These are phyloP conservation scores for Citrus hindsii DNA, from an alignment of 345 rosid species.

Conservation along the genomic window DNA sequence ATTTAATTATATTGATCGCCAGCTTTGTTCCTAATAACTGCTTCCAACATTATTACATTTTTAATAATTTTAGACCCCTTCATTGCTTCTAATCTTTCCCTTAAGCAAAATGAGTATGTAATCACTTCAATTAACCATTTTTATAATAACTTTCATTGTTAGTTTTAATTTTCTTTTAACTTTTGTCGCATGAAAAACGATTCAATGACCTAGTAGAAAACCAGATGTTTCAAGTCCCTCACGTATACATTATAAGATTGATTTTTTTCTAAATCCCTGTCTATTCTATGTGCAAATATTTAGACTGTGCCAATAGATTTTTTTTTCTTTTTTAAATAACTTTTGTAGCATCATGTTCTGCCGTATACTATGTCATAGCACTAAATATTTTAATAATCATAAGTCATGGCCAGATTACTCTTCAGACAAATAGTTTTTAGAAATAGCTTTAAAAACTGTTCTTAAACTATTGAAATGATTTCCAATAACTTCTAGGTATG, in stretches of 20 bases:
- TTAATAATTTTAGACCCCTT: background rate
- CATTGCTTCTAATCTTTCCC: background rate
- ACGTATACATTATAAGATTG: too few species aligned
- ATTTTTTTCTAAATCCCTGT: too few species aligned
- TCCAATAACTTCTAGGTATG: background rate
- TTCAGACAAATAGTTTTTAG: background rate
- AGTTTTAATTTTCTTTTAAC: background rate
- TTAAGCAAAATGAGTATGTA: background rate
- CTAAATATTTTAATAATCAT: background rate
- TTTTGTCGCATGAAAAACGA: background rate
- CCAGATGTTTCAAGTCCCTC: too few species aligned
- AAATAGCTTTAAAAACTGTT: background rate
- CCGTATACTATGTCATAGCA: background rate
- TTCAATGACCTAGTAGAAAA: too few species aligned
- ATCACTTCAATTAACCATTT: too few species aligned
- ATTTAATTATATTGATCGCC: too few species aligned
- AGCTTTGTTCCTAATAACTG: background rate
- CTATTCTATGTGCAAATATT: too few species aligned
- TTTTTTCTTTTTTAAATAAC: too few species aligned
- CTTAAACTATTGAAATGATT: background rate
- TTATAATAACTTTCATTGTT: background rate
- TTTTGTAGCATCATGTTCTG: background rate
- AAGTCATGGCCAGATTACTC: background rate
- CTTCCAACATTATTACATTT: background rate
- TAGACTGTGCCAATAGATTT: too few species aligned